Evolutionary conservation across 192 early-diverging fungal species (phyloP), one percentile per base, ranked within the genome.

Genomic region (Coemansia sp.): DNA sequence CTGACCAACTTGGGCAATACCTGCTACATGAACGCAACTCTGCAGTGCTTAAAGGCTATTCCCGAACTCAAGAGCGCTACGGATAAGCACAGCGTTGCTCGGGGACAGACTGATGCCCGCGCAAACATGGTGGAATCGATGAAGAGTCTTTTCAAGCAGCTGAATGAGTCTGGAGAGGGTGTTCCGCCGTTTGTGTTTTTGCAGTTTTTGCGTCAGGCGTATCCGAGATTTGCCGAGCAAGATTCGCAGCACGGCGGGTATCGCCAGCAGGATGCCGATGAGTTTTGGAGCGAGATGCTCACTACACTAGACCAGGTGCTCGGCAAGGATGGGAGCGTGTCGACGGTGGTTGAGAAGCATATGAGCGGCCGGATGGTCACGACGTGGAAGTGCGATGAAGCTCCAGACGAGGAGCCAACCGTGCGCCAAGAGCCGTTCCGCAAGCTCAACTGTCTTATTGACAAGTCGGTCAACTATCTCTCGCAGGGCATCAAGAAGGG

Each of bases 211-310:
- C 87, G 94, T 17, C 78, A 80, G 37, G 84, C 84, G 6, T 97
- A 88, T 62, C 95, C 94, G 45, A 92, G 94, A 75, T 98, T 96
- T 74, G 87, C 83, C 6, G 92, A 97, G 72, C 82, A 80, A 64
- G 90, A 93, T 47, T 72, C 72, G 45, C 80, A 82, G 39, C 80
- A 84, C 21, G 88, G 87, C 29, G 77, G 83, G 4, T 94, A 80
- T 68, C 85, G 89, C 78, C 97, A 99, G 77, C 97, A 99, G 76
- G 97, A 99, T 72, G 97, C 97, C 2, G 95, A 99, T 72, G 97
- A 99, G 69, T 97, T 92, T 77, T 98, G 94, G 95, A 89, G 87
- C 67, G 85, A 95, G 72, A 69, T 98, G 25, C 71, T 98, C 16
- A 85, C 87, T 1, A 84, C 85, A 1, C 69, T 98, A 39, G 65